A percentile compares a stretch with the other conserved stretches of the same genome.
phyloP scores from a whole-genome alignment of 228 moss, liverwort and hornwort genomes.

The Sphagnum fallax region DNA sequence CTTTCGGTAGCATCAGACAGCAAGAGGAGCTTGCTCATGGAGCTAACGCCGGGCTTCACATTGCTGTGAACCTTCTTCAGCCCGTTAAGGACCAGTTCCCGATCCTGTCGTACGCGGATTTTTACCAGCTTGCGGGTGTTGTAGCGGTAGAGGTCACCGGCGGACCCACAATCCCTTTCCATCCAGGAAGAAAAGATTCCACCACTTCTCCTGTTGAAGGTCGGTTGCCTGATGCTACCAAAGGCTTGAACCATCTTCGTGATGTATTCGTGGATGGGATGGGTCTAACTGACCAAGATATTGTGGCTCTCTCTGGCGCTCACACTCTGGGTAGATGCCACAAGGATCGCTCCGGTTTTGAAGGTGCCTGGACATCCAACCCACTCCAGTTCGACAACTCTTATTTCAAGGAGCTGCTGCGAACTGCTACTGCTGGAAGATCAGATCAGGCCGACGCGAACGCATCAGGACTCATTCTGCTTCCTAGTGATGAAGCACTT shows the following conservation, averaged over 20 bases:
- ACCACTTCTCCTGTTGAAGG: constrained; percentile 86
- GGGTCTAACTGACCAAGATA: constrained; percentile 79
- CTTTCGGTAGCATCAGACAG: constrained; percentile 82
- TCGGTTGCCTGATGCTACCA: constrained; percentile 84
- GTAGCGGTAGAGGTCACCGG: constrained; percentile 88
- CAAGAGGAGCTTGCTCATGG: constrained; percentile 67
- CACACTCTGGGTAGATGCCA: constrained; percentile 95
- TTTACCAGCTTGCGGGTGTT: constrained; percentile 77
- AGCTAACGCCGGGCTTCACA: constrained; percentile 82
- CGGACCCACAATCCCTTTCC: constrained; percentile 80
- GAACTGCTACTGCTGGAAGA: too few relatives aligned
- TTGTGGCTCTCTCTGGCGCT: constrained; percentile 86
- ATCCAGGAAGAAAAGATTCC: constrained; percentile 86
- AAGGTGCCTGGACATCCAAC: constrained; percentile 84
- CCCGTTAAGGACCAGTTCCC: constrained; percentile 64
- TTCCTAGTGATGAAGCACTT: constrained; percentile 79
- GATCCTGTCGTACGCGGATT: constrained; percentile 61
- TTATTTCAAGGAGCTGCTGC: constrained; percentile 35
- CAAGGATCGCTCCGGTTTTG: constrained; percentile 90
- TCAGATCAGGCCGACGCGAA: too few relatives aligned
- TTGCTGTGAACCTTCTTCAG: constrained; percentile 72
- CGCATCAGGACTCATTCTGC: constrained; percentile 57
- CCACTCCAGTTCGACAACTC: constrained; percentile 74
- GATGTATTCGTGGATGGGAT: constrained; percentile 52
- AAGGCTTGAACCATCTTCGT: constrained; percentile 61